Evolutionary conservation across 2,329 filamentous ascomycete species (phyloP), one percentile per base, ranked within the genome.

Genomic region (Rutstroemia sp.): DNA sequence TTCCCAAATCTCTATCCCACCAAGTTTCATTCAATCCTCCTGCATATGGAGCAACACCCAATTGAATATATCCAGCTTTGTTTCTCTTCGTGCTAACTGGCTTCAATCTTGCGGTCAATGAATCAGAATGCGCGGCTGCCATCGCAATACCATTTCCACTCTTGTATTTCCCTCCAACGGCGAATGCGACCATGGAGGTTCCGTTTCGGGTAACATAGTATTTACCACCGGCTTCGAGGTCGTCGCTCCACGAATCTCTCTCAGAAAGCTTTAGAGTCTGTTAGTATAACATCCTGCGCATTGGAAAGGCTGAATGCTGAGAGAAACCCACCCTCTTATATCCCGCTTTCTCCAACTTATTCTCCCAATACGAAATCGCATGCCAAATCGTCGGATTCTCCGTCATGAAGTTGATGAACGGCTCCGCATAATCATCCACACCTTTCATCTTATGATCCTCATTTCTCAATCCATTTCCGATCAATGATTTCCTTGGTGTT

Each of bases 311-410:
- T 9, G 7, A 38, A 30, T 39, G 3, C 7, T n/a, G 30, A 19
- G 30, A 19, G n/a, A 51, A 54, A 68, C 74, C 56, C 61, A 89
- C 83, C 73, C 84, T 85, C 58, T 78, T 80, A 73, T 88, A 99
- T 46, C 90, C 92, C 39, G 82, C 77, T 41, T 82, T 78, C 60
- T 80, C 76, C 48, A 96, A 79, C 66, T 91, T 85, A 57, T 78
- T 76, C 66, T 86, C 84, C 69, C 96, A 89, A 64, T 89, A 82
- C 57, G 84, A 81, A 27, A 96, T 91, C 1, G 89, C 84, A 68
- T 99, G 94, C 71, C 95, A 99, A 48, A 96, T 82, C 8, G 94
- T 97, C 0, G 94, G 94, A 69, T 96, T 96, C 60, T 88, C 80
- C 46, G 84, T 88, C 75, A 97, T 81, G 69, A 96, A 97, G 52